A percentile compares a stretch with the other conserved stretches of the same genome.
These are phyloP conservation scores for Massariosphaeria phaeospora DNA, from an alignment of 495 filamentous ascomycete genomes.

Conservation along the genomic window DNA sequence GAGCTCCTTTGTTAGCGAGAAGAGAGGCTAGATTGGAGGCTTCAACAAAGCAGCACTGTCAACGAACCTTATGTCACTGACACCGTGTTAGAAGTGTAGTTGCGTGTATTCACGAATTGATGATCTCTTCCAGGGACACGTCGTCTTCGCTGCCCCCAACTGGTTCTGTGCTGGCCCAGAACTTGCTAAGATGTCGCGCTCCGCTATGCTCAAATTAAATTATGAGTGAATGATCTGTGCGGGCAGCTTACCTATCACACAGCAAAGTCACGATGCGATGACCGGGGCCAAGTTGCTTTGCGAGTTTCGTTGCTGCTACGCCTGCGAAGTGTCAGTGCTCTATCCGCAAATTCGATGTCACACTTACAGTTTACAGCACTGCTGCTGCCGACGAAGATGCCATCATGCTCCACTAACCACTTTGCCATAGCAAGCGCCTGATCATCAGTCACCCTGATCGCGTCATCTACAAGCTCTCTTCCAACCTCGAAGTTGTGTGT, in stretches of 20 bases:
- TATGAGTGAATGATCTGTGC: not conserved
- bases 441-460: conserved; percentile 82
- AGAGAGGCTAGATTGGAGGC: too few species aligned
- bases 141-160: conserved; percentile 48
- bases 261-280: conserved; percentile 84
- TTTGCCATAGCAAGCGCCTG: conserved; percentile 90
- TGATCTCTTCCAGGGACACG: conserved; percentile 18
- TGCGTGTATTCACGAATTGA: conserved; percentile 11
- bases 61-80: too few species aligned
- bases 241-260: conserved; percentile 60
- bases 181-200: conserved; percentile 84
- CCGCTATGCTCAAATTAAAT: conserved; percentile 50
- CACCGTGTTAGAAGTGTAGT: too few species aligned
- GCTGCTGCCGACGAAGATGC: conserved; percentile 89
- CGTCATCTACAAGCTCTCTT: conserved; percentile 77
- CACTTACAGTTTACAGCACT: conserved; percentile 86
- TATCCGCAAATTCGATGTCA: not conserved
- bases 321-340: conserved; percentile 40
- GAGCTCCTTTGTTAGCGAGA: too few species aligned
- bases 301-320: conserved; percentile 78
- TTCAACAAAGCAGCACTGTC: too few species aligned
- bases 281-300: conserved; percentile 66
- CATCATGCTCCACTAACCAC: conserved; percentile 93
- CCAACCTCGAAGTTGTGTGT: conserved; percentile 90
- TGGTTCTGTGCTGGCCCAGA: conserved; percentile 79